phyloP scores from a whole-genome alignment of 768 basidiomycete species.

The Paxillus rubicundulus region DNA sequence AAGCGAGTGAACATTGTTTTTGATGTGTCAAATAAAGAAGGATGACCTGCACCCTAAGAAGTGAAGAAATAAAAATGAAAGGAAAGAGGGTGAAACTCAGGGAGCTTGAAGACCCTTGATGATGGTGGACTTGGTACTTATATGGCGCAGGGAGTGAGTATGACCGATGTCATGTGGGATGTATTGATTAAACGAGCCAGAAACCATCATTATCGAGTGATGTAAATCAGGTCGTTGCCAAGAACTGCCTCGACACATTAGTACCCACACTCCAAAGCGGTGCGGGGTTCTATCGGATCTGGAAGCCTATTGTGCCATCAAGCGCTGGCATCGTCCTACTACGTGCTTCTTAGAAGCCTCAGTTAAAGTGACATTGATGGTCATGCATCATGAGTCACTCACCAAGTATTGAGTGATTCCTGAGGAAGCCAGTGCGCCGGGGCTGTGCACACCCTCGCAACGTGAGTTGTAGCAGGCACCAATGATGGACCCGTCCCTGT shows the following conservation, averaged over 20 bases:
- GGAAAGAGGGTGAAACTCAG: neutral
- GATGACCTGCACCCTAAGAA: constrained; percentile 16
- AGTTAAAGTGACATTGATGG: no score
- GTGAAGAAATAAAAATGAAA: neutral
- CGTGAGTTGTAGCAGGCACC: no score
- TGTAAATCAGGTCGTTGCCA: neutral
- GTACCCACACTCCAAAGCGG: no score
- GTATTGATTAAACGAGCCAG: neutral
- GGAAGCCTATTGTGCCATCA: no score
- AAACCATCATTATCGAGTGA: constrained; percentile 1
- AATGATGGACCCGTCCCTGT: no score
- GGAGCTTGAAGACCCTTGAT: neutral
- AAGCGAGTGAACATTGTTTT: constrained; percentile 18
- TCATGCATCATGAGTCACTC: no score
- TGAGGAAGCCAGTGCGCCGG: no score
- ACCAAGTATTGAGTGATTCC: no score
- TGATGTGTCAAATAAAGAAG: neutral
- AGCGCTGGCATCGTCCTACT: no score
- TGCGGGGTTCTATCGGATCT: no score
- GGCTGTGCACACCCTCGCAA: no score
- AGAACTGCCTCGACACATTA: neutral
- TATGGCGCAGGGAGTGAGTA: neutral
- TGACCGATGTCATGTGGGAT: constrained; percentile 5
- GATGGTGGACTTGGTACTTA: constrained; percentile 1
- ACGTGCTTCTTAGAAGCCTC: no score